Conservation (phyloP, 768 basidiomycete genomes). For the Omphalotus guepiniiformis region DNA sequence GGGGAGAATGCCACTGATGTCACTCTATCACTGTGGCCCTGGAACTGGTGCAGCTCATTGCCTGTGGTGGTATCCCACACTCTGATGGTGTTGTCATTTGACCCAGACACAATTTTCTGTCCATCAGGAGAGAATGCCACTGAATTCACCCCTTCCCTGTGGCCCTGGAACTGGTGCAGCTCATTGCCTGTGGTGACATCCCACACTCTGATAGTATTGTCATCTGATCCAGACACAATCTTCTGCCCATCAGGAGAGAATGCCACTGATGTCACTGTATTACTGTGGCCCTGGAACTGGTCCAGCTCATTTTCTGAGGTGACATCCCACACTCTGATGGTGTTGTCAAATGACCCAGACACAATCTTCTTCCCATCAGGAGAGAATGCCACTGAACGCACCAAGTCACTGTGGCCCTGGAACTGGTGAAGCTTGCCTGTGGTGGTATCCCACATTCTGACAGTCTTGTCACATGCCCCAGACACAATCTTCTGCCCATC, state of each 20-base stretch:
- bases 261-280: background rate
- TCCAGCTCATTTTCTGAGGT: background rate
- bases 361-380: background rate
- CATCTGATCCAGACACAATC: slow-evolving; percentile 2
- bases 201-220: background rate
- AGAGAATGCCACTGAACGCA: too few species aligned
- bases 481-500: too few species aligned
- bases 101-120: slow-evolving; percentile 1
- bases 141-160: background rate
- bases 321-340: slow-evolving; percentile 2
- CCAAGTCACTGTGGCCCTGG: too few species aligned
- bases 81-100: background rate
- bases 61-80: slow-evolving; percentile 2
- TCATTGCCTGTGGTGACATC: background rate
- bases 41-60: background rate
- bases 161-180: background rate
- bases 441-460: too few species aligned
- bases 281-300: background rate
- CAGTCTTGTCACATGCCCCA: too few species aligned
- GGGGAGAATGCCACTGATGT: slow-evolving; percentile 1
- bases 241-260: slow-evolving; percentile 1
- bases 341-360: background rate
- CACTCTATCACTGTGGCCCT: background rate
- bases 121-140: slow-evolving; percentile 3
- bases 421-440: too few species aligned